These are phyloP conservation scores for Lycium barbarum DNA, from an alignment of 257 asterid species.

Conservation along the genomic window DNA sequence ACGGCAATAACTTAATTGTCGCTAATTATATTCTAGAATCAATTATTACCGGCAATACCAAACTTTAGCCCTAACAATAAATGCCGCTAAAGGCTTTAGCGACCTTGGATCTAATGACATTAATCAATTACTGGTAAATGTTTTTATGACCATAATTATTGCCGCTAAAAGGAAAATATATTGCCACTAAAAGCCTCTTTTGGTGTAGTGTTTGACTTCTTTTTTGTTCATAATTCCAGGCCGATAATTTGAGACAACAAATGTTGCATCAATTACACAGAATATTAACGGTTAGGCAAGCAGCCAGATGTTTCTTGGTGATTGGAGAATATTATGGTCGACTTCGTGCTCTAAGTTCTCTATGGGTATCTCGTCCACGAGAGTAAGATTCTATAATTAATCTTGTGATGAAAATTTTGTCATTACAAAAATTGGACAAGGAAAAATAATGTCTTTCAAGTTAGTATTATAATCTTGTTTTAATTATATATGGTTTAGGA, in stretches of 20 bases:
- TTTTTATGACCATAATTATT: no score
- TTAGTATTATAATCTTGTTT: neutral
- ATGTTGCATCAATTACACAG: slow-evolving; percentile 31
- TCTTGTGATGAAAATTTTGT: neutral
- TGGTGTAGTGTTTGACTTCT: neutral
- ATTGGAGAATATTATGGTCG: slow-evolving; percentile 35
- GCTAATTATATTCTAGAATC: no score
- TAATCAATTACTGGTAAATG: no score
- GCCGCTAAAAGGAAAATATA: no score
- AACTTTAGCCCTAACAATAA: no score
- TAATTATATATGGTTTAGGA: slow-evolving; percentile 37
- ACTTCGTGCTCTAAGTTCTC: slow-evolving; percentile 35
- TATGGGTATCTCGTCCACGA: slow-evolving; percentile 36
- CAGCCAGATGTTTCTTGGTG: slow-evolving; percentile 34
- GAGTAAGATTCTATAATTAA: slow-evolving; percentile 25
- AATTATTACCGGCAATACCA: no score
- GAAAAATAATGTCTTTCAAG: neutral
- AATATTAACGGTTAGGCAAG: slow-evolving; percentile 32
- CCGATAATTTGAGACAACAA: slow-evolving; percentile 36
- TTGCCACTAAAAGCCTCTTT: no score
- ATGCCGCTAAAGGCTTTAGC: no score
- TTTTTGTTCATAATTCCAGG: slow-evolving; percentile 13
- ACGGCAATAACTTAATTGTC: no score
- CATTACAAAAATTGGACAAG: neutral
- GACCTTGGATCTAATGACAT: no score